Conservation (phyloP, 2,329 filamentous ascomycete species). For the Neonectria coccinea region DNA sequence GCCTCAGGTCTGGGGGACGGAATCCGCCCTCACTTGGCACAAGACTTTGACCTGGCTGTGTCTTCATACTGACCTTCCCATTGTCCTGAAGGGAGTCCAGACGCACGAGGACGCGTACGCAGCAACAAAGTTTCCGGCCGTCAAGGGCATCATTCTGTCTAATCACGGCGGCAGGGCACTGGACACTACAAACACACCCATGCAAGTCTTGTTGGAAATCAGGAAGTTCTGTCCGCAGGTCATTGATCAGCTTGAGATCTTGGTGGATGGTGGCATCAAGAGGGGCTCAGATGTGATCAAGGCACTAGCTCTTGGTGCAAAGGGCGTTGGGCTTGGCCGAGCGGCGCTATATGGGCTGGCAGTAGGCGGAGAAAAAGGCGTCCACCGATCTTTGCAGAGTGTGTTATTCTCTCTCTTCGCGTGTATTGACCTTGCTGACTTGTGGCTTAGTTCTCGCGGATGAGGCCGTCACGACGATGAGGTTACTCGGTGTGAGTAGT, state of each 20-base stretch:
- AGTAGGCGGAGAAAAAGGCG: constrained; percentile 24
- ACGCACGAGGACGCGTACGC: constrained; percentile 70
- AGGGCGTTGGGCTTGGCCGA: constrained; percentile 70
- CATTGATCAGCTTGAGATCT: constrained; percentile 70
- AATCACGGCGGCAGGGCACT: constrained; percentile 75
- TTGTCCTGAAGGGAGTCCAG: constrained; percentile 78
- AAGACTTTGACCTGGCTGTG: constrained; percentile 50
- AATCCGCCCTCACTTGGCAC: constrained; percentile 73
- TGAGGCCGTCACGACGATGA: constrained; percentile 27
- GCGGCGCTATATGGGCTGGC: constrained; percentile 63
- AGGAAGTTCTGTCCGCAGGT: constrained; percentile 70
- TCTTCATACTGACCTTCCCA: constrained; percentile 64
- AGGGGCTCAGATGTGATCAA: constrained; percentile 77
- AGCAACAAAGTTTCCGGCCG: constrained; percentile 65
- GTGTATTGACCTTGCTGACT: constrained; percentile 1
- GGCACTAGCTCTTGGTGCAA: constrained; percentile 73
- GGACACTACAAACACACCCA: constrained; percentile 63
- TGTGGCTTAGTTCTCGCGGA: constrained; percentile 24
- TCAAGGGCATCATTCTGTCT: constrained; percentile 67
- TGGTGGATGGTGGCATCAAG: constrained; percentile 72
- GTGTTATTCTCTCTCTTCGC: not conserved
- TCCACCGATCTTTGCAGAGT: constrained; percentile 29
- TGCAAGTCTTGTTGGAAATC: constrained; percentile 71
- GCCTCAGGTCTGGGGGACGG: constrained; percentile 66
- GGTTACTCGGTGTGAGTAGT: constrained; percentile 23